Conservation (phyloP, 1,139 yeast genomes). For the Debaryomyces robertsiae region DNA sequence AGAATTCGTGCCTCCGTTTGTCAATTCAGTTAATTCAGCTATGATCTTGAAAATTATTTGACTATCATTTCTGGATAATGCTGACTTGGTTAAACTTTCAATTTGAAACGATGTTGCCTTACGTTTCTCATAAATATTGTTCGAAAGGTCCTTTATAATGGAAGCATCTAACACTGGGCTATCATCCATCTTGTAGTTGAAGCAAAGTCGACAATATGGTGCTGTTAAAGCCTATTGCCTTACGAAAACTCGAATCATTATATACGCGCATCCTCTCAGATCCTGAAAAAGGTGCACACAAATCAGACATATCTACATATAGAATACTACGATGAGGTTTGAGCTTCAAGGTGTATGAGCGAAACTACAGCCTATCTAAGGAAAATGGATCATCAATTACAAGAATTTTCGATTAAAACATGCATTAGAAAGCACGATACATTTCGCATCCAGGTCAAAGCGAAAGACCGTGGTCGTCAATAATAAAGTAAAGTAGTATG, state of each 20-base stretch:
- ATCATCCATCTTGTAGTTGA: constrained; percentile 25
- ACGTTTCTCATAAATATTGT: constrained; percentile 90
- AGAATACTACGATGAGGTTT: not conserved
- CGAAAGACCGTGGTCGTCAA: too few species aligned
- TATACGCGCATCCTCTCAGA: constrained; percentile 1
- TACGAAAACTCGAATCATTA: not conserved
- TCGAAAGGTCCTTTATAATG: constrained; percentile 80
- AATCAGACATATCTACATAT: not conserved
- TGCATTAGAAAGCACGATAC: too few species aligned
- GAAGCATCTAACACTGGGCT: constrained; percentile 61
- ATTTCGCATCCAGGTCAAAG: too few species aligned
- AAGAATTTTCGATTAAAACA: too few species aligned
- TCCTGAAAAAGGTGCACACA: constrained; percentile 4
- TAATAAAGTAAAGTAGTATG: too few species aligned
- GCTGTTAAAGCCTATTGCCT: too few species aligned
- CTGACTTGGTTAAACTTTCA: constrained; percentile 76
- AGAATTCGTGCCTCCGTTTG: constrained; percentile 44
- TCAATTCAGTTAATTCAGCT: constrained; percentile 45
- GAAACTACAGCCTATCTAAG: not conserved
- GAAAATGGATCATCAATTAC: too few species aligned
- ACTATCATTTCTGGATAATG: constrained; percentile 66
- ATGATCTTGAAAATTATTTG: constrained; percentile 61
- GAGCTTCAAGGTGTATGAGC: too few species aligned
- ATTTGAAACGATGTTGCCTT: constrained; percentile 92
- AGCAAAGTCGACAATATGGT: not conserved